Evolutionary conservation across 345 rosid species (phyloP), one percentile per base, ranked within the genome.

Genomic region (Populus euphratica): DNA sequence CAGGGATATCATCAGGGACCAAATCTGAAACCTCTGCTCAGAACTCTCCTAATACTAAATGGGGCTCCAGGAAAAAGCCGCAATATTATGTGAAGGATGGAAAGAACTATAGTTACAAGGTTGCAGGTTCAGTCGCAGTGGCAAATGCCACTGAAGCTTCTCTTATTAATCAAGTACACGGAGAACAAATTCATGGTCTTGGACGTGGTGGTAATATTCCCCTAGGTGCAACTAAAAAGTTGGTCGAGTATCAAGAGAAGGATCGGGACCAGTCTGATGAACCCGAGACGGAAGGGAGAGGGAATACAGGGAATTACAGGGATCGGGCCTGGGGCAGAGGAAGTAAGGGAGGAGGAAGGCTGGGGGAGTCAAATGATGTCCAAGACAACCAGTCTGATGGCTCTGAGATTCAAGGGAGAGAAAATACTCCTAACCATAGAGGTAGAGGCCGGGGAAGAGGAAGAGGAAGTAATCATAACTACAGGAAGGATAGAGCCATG

Each of bases 201-300:
- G 99, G 99, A 36, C 91, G 90, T 0, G 99, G 99, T 73, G 98
- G 99, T 73, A 96, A 96, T 81, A 74, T 86, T 74, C 99, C 97
- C 36, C 77, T 86, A 10, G 97, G 98, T 17, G 93, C 97, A 13
- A 87, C 81, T n/a, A 90, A 80, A 81, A 90, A 87, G 85, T 84
- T 91, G 82, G 82, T 68, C 23, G 94, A 93, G 80, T 49, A 70
- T 64, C 79, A 78, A 56, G 81, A 70, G 50, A 68, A 70, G 63
- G 76, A 79, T 27, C 81, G 74, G 75, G 33, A 84, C 52, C 79
- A 86, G 80, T 43, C 90, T 23, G 87, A 81, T 76, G 82, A 5
- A 74, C 35, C 82, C 13, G 91, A 73, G 74, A 72, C 23, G 35
- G 93, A 74, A 64, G 89, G 83, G 6, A 81, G 78, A 69, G 90